phyloP scores from a whole-genome alignment of 148 eudicot species.

The Arbutus unedo region DNA sequence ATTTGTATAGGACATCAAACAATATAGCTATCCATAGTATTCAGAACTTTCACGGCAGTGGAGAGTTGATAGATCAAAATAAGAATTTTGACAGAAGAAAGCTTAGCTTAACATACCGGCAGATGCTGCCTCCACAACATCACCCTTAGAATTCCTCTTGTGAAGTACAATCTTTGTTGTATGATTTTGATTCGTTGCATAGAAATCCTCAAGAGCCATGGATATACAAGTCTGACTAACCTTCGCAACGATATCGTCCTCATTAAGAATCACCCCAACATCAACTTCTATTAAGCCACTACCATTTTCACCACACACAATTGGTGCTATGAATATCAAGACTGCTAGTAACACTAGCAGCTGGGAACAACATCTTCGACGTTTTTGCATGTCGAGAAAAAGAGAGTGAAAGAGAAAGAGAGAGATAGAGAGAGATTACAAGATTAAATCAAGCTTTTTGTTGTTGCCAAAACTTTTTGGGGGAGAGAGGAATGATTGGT shows the following conservation, averaged over 20 bases:
- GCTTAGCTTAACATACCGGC: slow-evolving; percentile 28
- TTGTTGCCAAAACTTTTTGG: not conserved
- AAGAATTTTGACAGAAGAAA: too few relatives aligned
- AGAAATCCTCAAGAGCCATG: slow-evolving; percentile 57
- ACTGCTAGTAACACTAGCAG: not conserved
- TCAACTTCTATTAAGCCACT: slow-evolving; percentile 21
- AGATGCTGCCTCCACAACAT: slow-evolving; percentile 43
- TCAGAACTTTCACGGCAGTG: too few relatives aligned
- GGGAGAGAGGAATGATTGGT: not conserved
- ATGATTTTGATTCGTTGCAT: slow-evolving; percentile 27
- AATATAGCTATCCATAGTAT: too few relatives aligned
- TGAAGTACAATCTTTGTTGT: slow-evolving; percentile 43
- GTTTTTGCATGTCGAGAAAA: not conserved
- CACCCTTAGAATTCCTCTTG: slow-evolving; percentile 34
- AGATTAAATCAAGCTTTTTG: not conserved
- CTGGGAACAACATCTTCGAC: not conserved
- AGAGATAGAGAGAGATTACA: not conserved
- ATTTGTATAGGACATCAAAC: too few relatives aligned
- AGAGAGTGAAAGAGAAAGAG: not conserved
- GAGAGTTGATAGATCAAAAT: too few relatives aligned
- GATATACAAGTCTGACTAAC: slow-evolving; percentile 36
- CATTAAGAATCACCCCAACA: slow-evolving; percentile 50
- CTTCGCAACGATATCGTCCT: slow-evolving; percentile 38
- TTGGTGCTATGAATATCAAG: too few relatives aligned
- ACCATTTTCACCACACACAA: not conserved